Percentiles rank a stretch among this genome's conserved stretches.
These are phyloP conservation scores for Candida cerambycidarum DNA, from an alignment of 805 yeast species.

Conservation along the genomic window DNA sequence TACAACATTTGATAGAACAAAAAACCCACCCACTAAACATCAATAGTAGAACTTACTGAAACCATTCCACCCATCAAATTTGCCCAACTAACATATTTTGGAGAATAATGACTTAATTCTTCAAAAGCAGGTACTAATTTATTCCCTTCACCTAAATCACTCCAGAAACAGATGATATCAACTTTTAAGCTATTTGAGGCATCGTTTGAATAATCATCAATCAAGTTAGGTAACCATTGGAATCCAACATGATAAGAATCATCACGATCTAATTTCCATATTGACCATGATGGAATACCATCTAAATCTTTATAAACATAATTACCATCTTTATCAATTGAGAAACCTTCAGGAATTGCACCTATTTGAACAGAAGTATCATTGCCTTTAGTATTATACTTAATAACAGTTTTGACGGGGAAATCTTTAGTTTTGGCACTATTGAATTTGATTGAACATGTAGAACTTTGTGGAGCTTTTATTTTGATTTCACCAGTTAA, in stretches of 20 bases:
- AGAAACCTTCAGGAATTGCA: conserved; percentile 46
- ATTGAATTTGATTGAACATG: conserved; percentile 62
- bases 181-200: conserved; percentile 49
- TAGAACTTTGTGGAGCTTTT: conserved; percentile 59
- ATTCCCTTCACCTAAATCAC: conserved; percentile 53
- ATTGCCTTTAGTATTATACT: conserved; percentile 35
- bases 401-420: conserved; percentile 64
- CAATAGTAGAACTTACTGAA: conserved; percentile 51
- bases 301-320: conserved; percentile 50
- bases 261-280: conserved; percentile 67
- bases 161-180: conserved; percentile 71
- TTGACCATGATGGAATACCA: conserved; percentile 64
- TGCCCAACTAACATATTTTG: conserved; percentile 62
- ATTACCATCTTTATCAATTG: conserved; percentile 41
- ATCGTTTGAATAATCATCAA: conserved; percentile 29
- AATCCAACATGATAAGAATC: conserved; percentile 59
- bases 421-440: conserved; percentile 34
- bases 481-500: conserved; percentile 62
- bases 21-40: conserved; percentile 20
- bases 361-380: conserved; percentile 7
- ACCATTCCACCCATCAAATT: conserved; percentile 71
- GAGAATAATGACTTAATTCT: conserved; percentile 68
- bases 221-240: conserved; percentile 72
- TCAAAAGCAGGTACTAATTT: conserved; percentile 66
- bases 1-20: not conserved